Base-by-base conservation (phyloP, 768 basidiomycete genomes). In the Kwoniella sp. region DNA sequence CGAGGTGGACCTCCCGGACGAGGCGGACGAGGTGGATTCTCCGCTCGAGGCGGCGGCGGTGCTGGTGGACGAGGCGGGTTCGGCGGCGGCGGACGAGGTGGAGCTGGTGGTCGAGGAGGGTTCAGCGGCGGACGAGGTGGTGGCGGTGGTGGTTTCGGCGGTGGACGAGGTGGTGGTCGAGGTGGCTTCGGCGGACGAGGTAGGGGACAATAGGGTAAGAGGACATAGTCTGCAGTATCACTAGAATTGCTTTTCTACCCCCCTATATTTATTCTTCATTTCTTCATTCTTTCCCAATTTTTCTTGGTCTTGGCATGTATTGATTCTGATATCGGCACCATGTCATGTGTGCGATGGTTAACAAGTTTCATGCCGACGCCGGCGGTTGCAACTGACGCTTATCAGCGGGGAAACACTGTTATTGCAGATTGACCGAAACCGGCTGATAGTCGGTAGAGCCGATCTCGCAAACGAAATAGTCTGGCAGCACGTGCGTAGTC, bases 11-110 rank as follows among this genome's bases (percentile, higher is more conserved):
- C n/a, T n/a, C n/a, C n/a, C n/a, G n/a, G n/a, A n/a, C n/a, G n/a
- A n/a, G 71, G 74, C n/a, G 81, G 82, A 34, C 70, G 82, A 53
- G 83, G 83, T 45, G 83, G 82, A 47, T 69, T 65, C 22, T 68
- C 74, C 55, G 80, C 83, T 28, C 69, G 63, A 53, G 61, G 67
- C n/a, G n/a, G n/a, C n/a, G n/a, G n/a, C n/a, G n/a, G n/a, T n/a
- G n/a, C n/a, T n/a, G n/a, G n/a, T 45, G 62, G 68, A 13, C 60
- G 69, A 48, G 72, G 74, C 5, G 72, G 73, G 25, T 71, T 70
- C 65, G 71, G 73, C 55, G 50, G 41, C 17, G 41, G 41, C 50
- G 73, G n/a, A n/a, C n/a, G n/a, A n/a, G n/a, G 76, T 55, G 69
- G 56, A 9, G 34, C 73, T 3, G 72, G 74, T 37, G 80, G 77